These are phyloP conservation scores for Candida taoyuanica DNA, from an alignment of 805 yeast genomes.

Conservation along the genomic window DNA sequence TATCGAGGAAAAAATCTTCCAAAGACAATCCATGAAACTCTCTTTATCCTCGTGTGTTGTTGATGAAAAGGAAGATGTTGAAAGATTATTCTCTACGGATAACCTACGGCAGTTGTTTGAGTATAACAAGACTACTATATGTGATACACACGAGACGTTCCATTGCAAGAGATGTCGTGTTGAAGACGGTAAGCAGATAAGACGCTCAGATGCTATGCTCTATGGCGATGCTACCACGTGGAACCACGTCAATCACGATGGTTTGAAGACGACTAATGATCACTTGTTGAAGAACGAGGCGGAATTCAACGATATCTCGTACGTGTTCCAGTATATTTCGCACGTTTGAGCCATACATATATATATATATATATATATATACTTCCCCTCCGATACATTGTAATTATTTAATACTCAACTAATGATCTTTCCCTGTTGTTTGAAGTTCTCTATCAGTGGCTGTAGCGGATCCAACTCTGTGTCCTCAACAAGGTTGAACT, in stretches of 20 bases:
- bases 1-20: conserved; percentile 94
- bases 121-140: conserved; percentile 58
- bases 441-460: conserved; percentile 74
- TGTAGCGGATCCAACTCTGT: conserved; percentile 75
- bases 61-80: conserved; percentile 94
- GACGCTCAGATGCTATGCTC: conserved; percentile 77
- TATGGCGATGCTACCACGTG: conserved; percentile 98
- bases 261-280: conserved; percentile 67
- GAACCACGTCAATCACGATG: conserved; percentile 78
- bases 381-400: too few species aligned
- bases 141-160: conserved; percentile 92
- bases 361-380: neutral
- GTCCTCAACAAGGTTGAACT: conserved; percentile 75
- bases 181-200: conserved; percentile 49
- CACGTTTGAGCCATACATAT: conserved; percentile 45
- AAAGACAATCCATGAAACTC: conserved; percentile 91
- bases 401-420: too few species aligned
- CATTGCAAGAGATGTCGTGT: conserved; percentile 74
- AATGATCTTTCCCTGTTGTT: conserved; percentile 78
- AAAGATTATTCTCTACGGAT: conserved; percentile 82
- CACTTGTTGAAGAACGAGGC: conserved; percentile 70
- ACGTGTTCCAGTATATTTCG: conserved; percentile 90
- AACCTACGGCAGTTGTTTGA: conserved; percentile 71
- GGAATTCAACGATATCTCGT: conserved; percentile 64
- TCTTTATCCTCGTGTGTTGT: conserved; percentile 94